Evolutionary conservation across 2,329 filamentous ascomycete species (phyloP).

Genomic region (Sclerotinia borealis): DNA sequence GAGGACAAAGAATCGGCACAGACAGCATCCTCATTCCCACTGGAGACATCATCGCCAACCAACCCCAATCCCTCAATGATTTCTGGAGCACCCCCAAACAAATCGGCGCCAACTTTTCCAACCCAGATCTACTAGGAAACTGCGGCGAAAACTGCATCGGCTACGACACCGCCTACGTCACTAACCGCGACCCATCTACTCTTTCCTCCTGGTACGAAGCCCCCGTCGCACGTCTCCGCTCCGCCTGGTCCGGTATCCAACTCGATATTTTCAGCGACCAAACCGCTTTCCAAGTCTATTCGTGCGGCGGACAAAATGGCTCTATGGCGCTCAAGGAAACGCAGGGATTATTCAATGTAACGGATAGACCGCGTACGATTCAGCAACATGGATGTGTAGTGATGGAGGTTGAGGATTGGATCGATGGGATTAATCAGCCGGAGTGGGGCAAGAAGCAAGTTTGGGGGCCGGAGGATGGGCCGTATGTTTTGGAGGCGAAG

Average conservation of each 20-base stretch:
- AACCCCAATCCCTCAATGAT: conserved; percentile 63
- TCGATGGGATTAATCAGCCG: conserved; percentile 88
- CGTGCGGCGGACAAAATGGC: conserved; percentile 72
- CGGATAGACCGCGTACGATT: conserved; percentile 54
- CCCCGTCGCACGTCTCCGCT: conserved; percentile 62
- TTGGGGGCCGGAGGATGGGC: conserved; percentile 51
- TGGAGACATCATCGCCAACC: conserved; percentile 66
- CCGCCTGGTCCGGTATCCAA: conserved; percentile 74
- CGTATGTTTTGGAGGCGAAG: conserved; percentile 56
- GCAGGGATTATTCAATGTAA: conserved; percentile 55
- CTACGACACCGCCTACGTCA: conserved; percentile 68
- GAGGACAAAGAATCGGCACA: conserved; percentile 59
- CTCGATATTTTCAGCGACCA: conserved; percentile 79
- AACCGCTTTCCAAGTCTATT: conserved; percentile 82
- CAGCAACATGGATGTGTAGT: conserved; percentile 79
- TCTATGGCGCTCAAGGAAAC: conserved; percentile 61
- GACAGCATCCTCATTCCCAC: conserved; percentile 71
- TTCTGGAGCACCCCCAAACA: conserved; percentile 80
- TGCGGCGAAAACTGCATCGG: conserved; percentile 80
- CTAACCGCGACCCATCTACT: conserved; percentile 53
- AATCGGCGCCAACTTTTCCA: conserved; percentile 62
- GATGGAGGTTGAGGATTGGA: conserved; percentile 88
- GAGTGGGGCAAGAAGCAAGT: conserved; percentile 74
- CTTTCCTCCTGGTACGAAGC: conserved; percentile 58
- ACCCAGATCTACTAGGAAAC: conserved; percentile 59